Evolutionary conservation across 768 basidiomycete genomes (phyloP).

Genomic region (Kwoniella newhampshirensis): DNA sequence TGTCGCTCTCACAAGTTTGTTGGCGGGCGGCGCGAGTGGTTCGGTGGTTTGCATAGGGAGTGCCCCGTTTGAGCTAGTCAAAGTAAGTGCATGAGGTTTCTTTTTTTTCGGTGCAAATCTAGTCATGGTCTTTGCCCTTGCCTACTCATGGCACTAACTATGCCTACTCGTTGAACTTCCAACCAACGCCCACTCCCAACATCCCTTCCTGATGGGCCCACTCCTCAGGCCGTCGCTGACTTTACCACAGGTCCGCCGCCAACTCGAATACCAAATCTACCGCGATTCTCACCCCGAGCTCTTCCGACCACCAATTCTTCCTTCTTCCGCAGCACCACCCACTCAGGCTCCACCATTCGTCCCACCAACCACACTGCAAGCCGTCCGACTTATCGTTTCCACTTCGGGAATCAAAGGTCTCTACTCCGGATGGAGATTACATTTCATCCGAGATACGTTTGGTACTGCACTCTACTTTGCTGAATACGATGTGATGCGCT

Average conservation of each 20-base stretch:
- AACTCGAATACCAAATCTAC: slow-evolving; percentile 88
- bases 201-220: too few species aligned
- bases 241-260: slow-evolving; percentile 69
- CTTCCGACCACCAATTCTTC: slow-evolving; percentile 19
- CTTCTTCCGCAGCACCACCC: slow-evolving; percentile 18
- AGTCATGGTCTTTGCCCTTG: too few species aligned
- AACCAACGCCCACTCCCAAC: too few species aligned
- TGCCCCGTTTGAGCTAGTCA: slow-evolving; percentile 93
- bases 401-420: slow-evolving; percentile 37
- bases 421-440: slow-evolving; percentile 75
- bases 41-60: slow-evolving; percentile 84
- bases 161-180: too few species aligned
- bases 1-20: slow-evolving; percentile 72
- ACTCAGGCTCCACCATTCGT: slow-evolving; percentile 54
- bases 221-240: slow-evolving; percentile 1
- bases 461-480: slow-evolving; percentile 91
- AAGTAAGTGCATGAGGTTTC: slow-evolving; percentile 59
- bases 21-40: slow-evolving; percentile 84
- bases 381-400: slow-evolving; percentile 72
- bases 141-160: too few species aligned
- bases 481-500: slow-evolving; percentile 88
- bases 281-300: slow-evolving; percentile 56
- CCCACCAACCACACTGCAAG: slow-evolving; percentile 74
- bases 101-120: too few species aligned
- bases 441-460: slow-evolving; percentile 84